Evolutionary conservation across 768 basidiomycete species (phyloP), one percentile per base, ranked within the genome.

Genomic region (Mycena capillaripes): DNA sequence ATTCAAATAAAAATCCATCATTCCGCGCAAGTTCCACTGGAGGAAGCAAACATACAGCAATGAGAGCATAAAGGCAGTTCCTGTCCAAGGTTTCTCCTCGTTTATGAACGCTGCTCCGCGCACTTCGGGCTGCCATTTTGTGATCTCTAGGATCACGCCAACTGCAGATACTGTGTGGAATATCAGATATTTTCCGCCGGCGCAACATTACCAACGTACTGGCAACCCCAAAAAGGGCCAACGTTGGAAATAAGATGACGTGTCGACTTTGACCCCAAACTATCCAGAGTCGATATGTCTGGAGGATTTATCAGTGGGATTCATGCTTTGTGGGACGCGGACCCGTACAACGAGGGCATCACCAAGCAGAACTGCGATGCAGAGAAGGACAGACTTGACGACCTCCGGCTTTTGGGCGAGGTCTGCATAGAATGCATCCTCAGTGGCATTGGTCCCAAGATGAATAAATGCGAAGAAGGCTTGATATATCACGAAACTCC

Each of bases 381-480:
- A 42, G 14, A 53, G 12, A 3, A 61, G 12, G 7, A 12, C 9
- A 5, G 9, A 19, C 23, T 69, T 69, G 11, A 21, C 36, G 16
- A 61, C 16, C 21, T 61, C 67, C 21, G 12, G 3, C 11, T 6
- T 23, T 34, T 69, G 48, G 11, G 32, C 86, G 85, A 0, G 86
- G 85, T 16, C 86, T 83, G 14, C 87, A 81, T 48, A 89, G 81
- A 27, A 87, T 72, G 2, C 85, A 86, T 12, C 86, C 55, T 34
- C 46, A 12, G 27, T 23, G 9, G 25, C 23, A 36, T 25, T n/a
- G 25, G 7, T 42, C 2, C 66, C 66, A 4, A 68, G 27, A 60
- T 68, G 66, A 30, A 69, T 55, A 29, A 69, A 69, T 21, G 34
- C 59, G 9, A 60, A 55, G 38, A 69, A 69, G 14, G 67, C 59